Base-by-base conservation (phyloP, 108 stramenopile species). In the Skeletonema tropicum region DNA sequence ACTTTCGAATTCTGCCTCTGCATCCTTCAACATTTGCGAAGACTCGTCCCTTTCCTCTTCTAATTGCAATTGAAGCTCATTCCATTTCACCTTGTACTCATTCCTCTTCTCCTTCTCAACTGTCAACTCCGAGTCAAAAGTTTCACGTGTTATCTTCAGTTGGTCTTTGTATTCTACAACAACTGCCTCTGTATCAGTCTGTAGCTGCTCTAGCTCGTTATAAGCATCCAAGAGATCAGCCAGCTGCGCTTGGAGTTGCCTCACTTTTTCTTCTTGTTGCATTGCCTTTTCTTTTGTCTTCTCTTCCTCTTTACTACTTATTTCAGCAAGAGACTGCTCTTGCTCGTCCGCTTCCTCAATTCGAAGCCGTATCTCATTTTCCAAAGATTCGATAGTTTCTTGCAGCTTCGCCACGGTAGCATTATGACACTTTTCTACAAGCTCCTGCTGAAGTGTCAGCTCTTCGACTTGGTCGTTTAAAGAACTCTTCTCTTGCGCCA, bases 161-260 rank as follows among this genome's bases (percentile, higher is more conserved):
- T 58, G 29, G n/a, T 39, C 23, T 59, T 61, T 49, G 49, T 68
- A 68, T 1, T 73, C 32, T 5, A 38, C 3, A 33, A 68, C 60
- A 7, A 36, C 15, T 9, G 23, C 42, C 33, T 70, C 70, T 8
- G 65, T 62, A 17, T 79, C 71, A 41, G 60, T 61, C 31, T 68
- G 71, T n/a, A 67, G 25, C 48, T 67, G 71, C 25, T 79, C 78
- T 3, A 79, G 48, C 38, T 79, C 71, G 15, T 60, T 49, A 52
- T 79, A 67, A 2, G 78, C 78, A 38, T 72, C 78, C 17, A 79
- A 39, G 29, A 79, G 65, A 46, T 71, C 65, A 2, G 71, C 26
- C 19, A 79, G 78, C 17, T 79, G 71, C 25, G 35, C 15, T 55
- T 72, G 71, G 3, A 79, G 45, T 12, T 72, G 49, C 19, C 19